Base-by-base conservation (phyloP, 306 rosid genomes). In the Sesbania bispinosa region DNA sequence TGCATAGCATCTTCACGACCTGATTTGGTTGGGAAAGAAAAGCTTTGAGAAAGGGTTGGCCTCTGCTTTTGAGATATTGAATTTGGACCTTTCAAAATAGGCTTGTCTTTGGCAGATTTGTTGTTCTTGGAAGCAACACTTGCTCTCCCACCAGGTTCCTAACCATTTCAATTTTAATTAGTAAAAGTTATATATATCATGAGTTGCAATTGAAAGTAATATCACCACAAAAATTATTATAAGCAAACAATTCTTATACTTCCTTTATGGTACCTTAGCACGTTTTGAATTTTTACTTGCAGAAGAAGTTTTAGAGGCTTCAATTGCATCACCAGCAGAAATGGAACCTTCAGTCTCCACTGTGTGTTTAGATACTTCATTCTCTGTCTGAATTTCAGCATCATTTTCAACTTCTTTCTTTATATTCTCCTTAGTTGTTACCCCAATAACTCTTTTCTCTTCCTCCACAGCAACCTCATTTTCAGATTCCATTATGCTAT, bases 1-100 rank as follows among this genome's bases (percentile, higher is more conserved):
- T 77, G 90, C 79, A 87, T 67, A 57, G 79, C 77, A 73, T 88
- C 89, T 36, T 71, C 84, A 26, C 76, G 21, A 46, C 57, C 58
- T 47, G 87, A 71, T 84, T 78, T 89, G 27, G 89, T 26, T 14
- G 96, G 96, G 80, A 95, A 86, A 14, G 96, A 91, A 45, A 89
- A 79, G 73, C 93, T 95, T 81, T 89, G 99, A 71, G 97, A 86
- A 65, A 89, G 88, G 3, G 46, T 33, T 69, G 77, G 69, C 73
- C 82, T 80, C 46, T 77, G 88, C 50, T 71, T 86, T 15, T 80
- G 85, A 67, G 89, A 59, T 59, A 73, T 15, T n/a, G 79, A 78
- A 15, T 63, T 69, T 24, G 77, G 19, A 11, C 69, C 77, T 54
- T 84, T 88, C 85, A 63, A 46, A 69, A 23, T 82, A 27, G 86